These are phyloP conservation scores for Uronychia binucleata DNA, from an alignment of 73 alveolate genomes.

Conservation along the genomic window DNA sequence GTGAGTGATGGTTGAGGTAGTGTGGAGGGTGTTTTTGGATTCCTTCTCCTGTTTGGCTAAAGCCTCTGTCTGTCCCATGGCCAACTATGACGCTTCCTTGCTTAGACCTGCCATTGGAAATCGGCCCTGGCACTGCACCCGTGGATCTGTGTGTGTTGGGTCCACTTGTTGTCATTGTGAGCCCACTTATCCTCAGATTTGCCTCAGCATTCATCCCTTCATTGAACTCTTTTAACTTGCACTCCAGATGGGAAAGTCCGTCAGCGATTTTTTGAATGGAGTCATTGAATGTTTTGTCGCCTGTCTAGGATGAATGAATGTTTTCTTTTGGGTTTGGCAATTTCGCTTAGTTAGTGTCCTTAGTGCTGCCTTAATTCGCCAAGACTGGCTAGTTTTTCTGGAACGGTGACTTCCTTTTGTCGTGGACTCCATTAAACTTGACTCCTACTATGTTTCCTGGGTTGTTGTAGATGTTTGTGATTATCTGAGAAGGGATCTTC, in stretches of 20 bases:
- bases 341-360: no score
- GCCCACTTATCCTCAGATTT: neutral
- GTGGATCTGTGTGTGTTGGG: no score
- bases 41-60: no score
- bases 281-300: neutral
- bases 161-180: no score
- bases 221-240: neutral
- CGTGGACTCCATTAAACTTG: neutral
- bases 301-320: neutral
- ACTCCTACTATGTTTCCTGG: neutral
- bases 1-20: no score
- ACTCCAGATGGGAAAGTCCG: neutral
- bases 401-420: neutral
- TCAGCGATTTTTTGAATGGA: neutral
- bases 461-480: neutral
- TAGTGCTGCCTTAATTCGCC: neutral
- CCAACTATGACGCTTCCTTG: no score
- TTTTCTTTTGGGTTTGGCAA: neutral
- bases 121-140: no score
- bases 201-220: neutral
- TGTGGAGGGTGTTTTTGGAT: no score
- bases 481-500: neutral
- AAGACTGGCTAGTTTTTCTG: neutral
- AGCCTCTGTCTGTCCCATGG: no score
- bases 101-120: no score